Evolutionary conservation across 495 filamentous ascomycete genomes (phyloP).

Genomic region (Daldinia decipiens): DNA sequence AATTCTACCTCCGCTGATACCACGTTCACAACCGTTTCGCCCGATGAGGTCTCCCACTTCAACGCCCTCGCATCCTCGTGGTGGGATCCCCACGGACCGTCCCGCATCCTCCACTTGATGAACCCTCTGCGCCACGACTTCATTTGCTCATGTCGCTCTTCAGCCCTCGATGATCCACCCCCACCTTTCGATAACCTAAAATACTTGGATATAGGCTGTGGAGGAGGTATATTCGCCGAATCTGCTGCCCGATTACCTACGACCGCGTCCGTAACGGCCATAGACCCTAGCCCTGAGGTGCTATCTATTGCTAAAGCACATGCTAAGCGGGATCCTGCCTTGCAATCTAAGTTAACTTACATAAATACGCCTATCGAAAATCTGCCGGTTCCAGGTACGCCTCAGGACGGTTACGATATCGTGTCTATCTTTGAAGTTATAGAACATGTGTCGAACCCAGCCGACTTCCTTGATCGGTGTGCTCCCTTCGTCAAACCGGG

Average conservation of each 20-base stretch:
- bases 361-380: conserved; percentile 75
- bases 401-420: conserved; percentile 69
- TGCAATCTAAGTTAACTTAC: conserved; percentile 71
- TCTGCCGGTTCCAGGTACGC: conserved; percentile 58
- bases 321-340: conserved; percentile 71
- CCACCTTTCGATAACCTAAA: conserved; percentile 53
- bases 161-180: conserved; percentile 50
- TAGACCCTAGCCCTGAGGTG: conserved; percentile 85
- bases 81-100: conserved; percentile 97
- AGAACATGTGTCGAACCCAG: conserved; percentile 83
- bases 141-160: conserved; percentile 74
- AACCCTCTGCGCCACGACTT: conserved; percentile 96
- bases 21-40: conserved; percentile 76
- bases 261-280: conserved; percentile 76
- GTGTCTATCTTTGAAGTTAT: conserved; percentile 93
- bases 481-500: conserved; percentile 83
- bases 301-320: conserved; percentile 82
- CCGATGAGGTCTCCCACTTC: conserved; percentile 92
- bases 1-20: conserved; percentile 30
- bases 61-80: conserved; percentile 89
- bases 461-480: conserved; percentile 73
- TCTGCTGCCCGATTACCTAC: conserved; percentile 79
- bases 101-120: conserved; percentile 94
- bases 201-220: conserved; percentile 95
- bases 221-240: conserved; percentile 96